A percentile compares a stretch with the other conserved stretches of the same genome.
Conservation (phyloP, 306 rosid species). For the Pachyrhizus erosus region DNA sequence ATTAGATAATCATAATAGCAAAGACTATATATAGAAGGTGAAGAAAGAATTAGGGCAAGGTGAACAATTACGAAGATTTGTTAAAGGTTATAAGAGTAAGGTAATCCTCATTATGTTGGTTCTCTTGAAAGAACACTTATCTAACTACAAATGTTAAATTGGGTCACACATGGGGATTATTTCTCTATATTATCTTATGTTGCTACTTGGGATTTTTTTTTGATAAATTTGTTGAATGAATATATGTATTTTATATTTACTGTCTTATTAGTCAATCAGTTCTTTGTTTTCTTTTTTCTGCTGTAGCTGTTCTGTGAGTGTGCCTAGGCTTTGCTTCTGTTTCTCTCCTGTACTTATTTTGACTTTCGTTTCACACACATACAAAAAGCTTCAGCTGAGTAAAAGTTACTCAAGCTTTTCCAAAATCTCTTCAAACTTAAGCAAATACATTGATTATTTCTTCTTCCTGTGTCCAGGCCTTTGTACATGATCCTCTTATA, state of each 20-base stretch:
- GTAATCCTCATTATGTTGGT: not conserved
- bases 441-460: constrained; percentile 25
- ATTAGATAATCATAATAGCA: not conserved
- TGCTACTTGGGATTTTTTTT: not conserved
- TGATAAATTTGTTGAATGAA: too few relatives aligned
- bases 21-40: not conserved
- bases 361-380: too few relatives aligned
- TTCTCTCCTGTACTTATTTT: too few relatives aligned
- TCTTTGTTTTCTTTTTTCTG: too few relatives aligned
- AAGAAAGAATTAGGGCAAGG: constrained; percentile 11
- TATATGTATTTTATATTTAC: too few relatives aligned
- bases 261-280: too few relatives aligned
- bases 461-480: constrained; percentile 69
- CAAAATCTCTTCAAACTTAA: too few relatives aligned
- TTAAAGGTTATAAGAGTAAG: not conserved
- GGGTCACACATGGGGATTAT: not conserved
- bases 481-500: constrained; percentile 97
- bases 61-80: not conserved
- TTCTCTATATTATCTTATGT: constrained; percentile 6
- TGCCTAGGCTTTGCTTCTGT: too few relatives aligned
- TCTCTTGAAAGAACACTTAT: not conserved
- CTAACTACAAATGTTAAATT: constrained; percentile 8
- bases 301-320: too few relatives aligned
- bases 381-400: too few relatives aligned
- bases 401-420: too few relatives aligned